Evolutionary conservation across 1,139 yeast genomes (phyloP).

Genomic region (Blastobotrys apis): DNA sequence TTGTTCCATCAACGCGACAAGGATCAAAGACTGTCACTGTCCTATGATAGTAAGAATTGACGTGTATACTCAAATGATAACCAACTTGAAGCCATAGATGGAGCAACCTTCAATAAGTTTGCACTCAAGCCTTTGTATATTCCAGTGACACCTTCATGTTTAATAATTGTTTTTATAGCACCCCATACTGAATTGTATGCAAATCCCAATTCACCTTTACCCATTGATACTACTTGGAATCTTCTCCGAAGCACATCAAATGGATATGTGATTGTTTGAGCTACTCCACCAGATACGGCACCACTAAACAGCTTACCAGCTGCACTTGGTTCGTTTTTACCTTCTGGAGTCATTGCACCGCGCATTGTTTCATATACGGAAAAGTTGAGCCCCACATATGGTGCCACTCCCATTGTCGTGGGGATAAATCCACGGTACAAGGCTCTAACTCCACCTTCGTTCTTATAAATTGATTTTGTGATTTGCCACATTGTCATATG

Average conservation of each 20-base stretch:
- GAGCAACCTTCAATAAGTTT: constrained; percentile 83
- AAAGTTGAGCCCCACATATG: constrained; percentile 90
- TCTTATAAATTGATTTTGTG: constrained; percentile 52
- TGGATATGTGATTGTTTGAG: constrained; percentile 80
- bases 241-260: constrained; percentile 83
- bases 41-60: constrained; percentile 35
- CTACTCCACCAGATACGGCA: constrained; percentile 83
- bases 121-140: constrained; percentile 87
- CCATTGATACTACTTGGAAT: constrained; percentile 87
- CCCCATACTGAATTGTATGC: constrained; percentile 61
- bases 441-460: constrained; percentile 79
- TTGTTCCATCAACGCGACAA: not conserved
- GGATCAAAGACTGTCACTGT: too few species aligned
- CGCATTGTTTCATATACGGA: constrained; percentile 81
- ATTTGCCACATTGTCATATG: constrained; percentile 53
- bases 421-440: constrained; percentile 84
- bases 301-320: constrained; percentile 68
- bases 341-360: constrained; percentile 43
- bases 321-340: constrained; percentile 37
- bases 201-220: constrained; percentile 65
- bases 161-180: constrained; percentile 65
- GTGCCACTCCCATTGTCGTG: constrained; percentile 90
- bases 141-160: constrained; percentile 71
- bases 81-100: constrained; percentile 96
- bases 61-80: constrained; percentile 69